A percentile compares a stretch with the other conserved stretches of the same genome.
Conservation (phyloP, 305 asterid species). For the Caryopteris hybrid region DNA sequence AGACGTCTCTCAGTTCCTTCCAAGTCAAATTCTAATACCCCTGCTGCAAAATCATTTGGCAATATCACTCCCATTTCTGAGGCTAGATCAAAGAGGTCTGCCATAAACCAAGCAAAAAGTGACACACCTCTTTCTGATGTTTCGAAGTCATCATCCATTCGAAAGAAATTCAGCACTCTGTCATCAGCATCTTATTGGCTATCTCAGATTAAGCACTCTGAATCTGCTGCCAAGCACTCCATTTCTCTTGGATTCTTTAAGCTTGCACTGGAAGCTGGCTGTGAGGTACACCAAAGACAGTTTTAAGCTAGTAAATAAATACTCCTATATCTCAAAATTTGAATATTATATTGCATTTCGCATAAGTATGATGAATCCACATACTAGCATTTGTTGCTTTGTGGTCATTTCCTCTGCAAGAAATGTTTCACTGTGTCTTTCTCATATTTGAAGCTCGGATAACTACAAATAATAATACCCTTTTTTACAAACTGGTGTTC, state of each 20-base stretch:
- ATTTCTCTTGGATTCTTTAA: conserved; percentile 88
- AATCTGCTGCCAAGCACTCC: conserved; percentile 80
- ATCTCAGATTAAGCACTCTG: conserved; percentile 78
- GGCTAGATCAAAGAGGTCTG: conserved; percentile 52
- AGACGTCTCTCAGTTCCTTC: conserved; percentile 79
- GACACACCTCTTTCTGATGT: conserved; percentile 58
- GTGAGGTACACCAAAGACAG: conserved; percentile 56
- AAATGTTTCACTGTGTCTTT: no score
- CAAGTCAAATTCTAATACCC: conserved; percentile 49
- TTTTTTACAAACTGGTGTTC: no score
- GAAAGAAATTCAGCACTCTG: conserved; percentile 55
- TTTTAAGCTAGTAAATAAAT: no score
- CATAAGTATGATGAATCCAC: not conserved
- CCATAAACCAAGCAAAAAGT: conserved; percentile 37
- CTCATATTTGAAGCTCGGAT: no score
- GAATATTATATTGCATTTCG: not conserved
- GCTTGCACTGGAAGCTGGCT: conserved; percentile 83
- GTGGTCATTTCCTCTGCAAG: not conserved
- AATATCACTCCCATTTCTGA: conserved; percentile 73
- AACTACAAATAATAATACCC: no score
- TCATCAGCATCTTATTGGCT: conserved; percentile 86
- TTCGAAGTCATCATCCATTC: conserved; percentile 47
- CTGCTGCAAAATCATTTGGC: conserved; percentile 53
- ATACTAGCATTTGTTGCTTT: not conserved
- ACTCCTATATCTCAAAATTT: no score